Base-by-base conservation (phyloP, 2,329 filamentous ascomycete species). In the Clonostachys byssicola region DNA sequence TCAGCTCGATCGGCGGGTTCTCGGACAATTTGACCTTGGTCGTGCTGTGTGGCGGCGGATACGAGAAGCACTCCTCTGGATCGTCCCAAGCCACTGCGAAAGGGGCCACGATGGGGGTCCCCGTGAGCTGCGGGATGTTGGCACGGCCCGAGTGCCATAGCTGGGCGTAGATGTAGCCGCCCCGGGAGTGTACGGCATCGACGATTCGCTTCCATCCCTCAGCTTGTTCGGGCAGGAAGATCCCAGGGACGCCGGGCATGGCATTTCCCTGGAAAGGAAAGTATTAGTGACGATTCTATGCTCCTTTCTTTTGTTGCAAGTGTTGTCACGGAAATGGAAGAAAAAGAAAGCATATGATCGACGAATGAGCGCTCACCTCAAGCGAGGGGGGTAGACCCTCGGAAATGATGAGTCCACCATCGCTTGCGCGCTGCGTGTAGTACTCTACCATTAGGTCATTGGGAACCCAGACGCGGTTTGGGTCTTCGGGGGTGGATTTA, bases 161-260 rank as follows among this genome's bases (percentile, higher is more conserved):
- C 61, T 88, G 85, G n/a, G 74, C 60, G 61, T 75, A 86, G 50
- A 85, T 80, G 56, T 71, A 77, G 38, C 71, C 73, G 40, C 80
- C 80, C 53, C 81, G 78, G 30, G 70, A 70, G 62, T 88, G 85
- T 2, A 88, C 81, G 2, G 75, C 78, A 43, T 80, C 73, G 2
- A 78, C 80, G 30, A 87, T 66, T 47, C 71, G 66, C 13, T 72
- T 77, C 84, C 83, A 88, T 0, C 70, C 77, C 1, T 70, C 69
- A 42, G 79, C 69, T 53, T 85, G 81, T 18, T 66, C 71, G 2
- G 71, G 60, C 40, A 62, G 74, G 54, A 71, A 84, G 54, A 87
- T 77, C 2, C 80, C 81, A 0, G 84, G 82, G 0, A 75, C 73
- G 46, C 80, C 75, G 38, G 64, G 55, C 53, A 62, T 63, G 6